Base-by-base conservation (phyloP, 2,329 filamentous ascomycete genomes). In the Aspergillus tanneri region DNA sequence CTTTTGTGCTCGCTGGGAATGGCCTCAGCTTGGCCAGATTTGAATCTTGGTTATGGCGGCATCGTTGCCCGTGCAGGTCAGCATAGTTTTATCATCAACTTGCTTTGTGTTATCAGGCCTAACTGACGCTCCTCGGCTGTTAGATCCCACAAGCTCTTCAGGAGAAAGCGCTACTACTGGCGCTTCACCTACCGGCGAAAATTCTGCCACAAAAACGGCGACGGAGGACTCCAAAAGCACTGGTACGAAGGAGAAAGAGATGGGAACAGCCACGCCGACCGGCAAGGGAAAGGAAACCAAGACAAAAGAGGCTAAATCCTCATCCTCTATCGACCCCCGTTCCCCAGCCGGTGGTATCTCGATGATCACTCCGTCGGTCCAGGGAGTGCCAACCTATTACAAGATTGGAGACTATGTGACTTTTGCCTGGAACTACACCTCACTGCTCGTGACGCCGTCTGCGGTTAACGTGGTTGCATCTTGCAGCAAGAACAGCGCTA, bases 381-480 rank as follows among this genome's bases (percentile, higher is more conserved):
- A n/a, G n/a, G 64, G 73, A 7, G 71, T 75, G 12, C 69, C 76
- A 4, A 76, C 77, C 46, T 86, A 80, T 69, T 85, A 83, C 75
- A 86, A 84, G 65, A 79, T 86, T 56, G 80, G 80, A 14, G 75
- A 85, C 36, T 75, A 72, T 50, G 70, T 85, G 23, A 85, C 83
- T 0, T 84, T 86, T 56, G 77, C 73, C 16, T 87, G 84, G 83
- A 86, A 87, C 67, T 86, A 85, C 68, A 87, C 84, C 11, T 83
- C 80, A 9, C 70, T 86, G 19, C 76, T 73, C 16, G 72, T 79
- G 14, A 81, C 79, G 0, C 84, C 84, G 0, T 73, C 74, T 1
- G 76, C 75, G 35, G 71, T 87, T 57, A 81, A 86, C 56, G 75
- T 86, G 28, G 68, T 85, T 35, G 83, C 84, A 2, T 78, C 77